A percentile compares a stretch with the other conserved stretches of the same genome.
These are phyloP conservation scores for Radiomyces spectabilis DNA, from an alignment of 192 early-diverging fungal genomes.

Conservation along the genomic window DNA sequence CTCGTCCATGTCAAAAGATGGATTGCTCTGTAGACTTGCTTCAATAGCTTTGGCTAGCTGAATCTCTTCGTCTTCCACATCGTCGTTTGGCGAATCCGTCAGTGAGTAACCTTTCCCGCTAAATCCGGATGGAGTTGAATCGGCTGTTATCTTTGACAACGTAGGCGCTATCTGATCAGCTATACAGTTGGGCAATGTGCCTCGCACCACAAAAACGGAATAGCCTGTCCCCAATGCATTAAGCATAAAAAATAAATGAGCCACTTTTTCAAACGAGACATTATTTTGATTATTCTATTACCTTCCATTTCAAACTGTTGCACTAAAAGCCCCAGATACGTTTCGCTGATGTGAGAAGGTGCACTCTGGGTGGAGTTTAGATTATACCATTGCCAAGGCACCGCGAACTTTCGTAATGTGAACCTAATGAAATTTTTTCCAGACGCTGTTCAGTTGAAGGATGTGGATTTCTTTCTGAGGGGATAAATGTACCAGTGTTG, in stretches of 20 bases:
- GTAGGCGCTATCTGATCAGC: slow-evolving; percentile 14
- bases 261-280: too few species aligned
- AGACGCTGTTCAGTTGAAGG: too few species aligned
- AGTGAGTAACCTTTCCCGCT: too few species aligned
- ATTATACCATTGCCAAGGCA: slow-evolving; percentile 68
- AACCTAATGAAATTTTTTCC: too few species aligned
- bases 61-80: slow-evolving; percentile 1
- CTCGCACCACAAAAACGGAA: slow-evolving; percentile 22
- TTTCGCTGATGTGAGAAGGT: slow-evolving; percentile 58
- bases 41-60: slow-evolving; percentile 11
- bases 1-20: slow-evolving; percentile 11
- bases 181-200: neutral
- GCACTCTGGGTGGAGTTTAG: slow-evolving; percentile 48
- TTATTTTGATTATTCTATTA: too few species aligned
- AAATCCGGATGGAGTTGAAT: too few species aligned
- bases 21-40: slow-evolving; percentile 7
- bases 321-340: slow-evolving; percentile 51
- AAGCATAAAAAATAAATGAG: neutral
- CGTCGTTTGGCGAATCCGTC: too few species aligned
- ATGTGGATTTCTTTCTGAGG: neutral
- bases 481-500: slow-evolving; percentile 55
- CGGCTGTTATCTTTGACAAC: too few species aligned
- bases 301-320: slow-evolving; percentile 40
- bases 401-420: slow-evolving; percentile 61
- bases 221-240: slow-evolving; percentile 3